Base-by-base conservation (phyloP, 345 rosid species). In the Gossypium mustelinum region DNA sequence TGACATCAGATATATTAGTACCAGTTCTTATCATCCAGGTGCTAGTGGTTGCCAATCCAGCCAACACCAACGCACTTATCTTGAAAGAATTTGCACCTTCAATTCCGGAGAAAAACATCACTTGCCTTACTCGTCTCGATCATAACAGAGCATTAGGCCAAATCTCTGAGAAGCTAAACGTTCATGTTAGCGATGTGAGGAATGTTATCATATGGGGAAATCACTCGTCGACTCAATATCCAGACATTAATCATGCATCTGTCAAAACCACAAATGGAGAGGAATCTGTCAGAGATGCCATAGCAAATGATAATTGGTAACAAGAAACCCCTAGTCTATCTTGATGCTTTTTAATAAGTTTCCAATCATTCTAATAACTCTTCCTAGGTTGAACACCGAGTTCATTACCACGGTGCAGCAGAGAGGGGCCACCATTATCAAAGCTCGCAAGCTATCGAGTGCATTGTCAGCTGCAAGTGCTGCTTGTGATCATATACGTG, bases 41-140 rank as follows among this genome's bases (percentile, higher is more conserved):
- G 16, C 29, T 57, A 57, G 34, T 57, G 7, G 62, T 57, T 57
- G 62, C 62, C 62, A 57, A 94, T 74, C 98, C 98, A 4, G 94
- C 98, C 50, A 94, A 94, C 81, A 92, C 97, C 44, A 94, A 92
- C 68, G 97, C 97, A 56, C 78, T 89, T 39, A 83, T 92, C 34
- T 79, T 92, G 79, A 94, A 90, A 74, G 94, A 90, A 80, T 94
- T 82, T 61, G 94, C 97, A 3, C 90, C 97, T 70, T 94, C 95
- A 4, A 87, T 57, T 27, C 62, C 62, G 7, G 34, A 57, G 29
- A 57, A 57, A 57, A 57, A 57, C 62, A 57, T 57, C 62, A 57
- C 62, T 57, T 57, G 62, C 62, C 62, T 57, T 22, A 57, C 62
- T 13, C 62, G 62, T 57, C 62, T 57, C 62, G 62, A 57, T 57